These are phyloP conservation scores for Patellifolia procumbens DNA, from an alignment of 179 eudicot species.

Conservation along the genomic window DNA sequence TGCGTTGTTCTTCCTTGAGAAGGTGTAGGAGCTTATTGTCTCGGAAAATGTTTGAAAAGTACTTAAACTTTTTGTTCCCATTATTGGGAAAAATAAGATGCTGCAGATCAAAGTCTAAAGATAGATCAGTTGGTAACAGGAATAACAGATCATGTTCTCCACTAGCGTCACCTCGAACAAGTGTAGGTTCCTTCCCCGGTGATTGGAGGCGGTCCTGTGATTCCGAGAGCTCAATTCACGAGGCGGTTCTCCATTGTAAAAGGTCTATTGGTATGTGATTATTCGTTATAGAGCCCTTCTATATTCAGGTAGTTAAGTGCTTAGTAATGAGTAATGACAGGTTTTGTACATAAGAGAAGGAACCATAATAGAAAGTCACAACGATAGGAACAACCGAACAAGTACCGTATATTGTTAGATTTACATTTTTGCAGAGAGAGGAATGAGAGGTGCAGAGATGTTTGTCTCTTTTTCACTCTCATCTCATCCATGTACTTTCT, in stretches of 20 bases:
- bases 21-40: conserved; percentile 62
- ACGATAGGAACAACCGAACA: conserved; percentile 7
- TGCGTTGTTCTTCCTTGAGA: conserved; percentile 50
- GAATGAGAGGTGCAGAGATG: conserved; percentile 29
- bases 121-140: conserved; percentile 26
- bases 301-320: not conserved
- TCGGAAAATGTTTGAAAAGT: conserved; percentile 47
- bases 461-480: conserved; percentile 15
- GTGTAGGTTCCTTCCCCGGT: conserved; percentile 51
- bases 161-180: conserved; percentile 57
- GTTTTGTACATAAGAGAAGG: conserved; percentile 31
- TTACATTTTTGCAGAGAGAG: conserved; percentile 14
- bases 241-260: conserved; percentile 95
- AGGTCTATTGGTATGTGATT: conserved; percentile 57
- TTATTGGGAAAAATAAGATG: conserved; percentile 43
- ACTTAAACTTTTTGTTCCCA: conserved; percentile 47
- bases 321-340: not conserved
- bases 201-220: conserved; percentile 72
- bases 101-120: conserved; percentile 33
- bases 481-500: conserved; percentile 17
- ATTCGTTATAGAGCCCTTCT: not conserved
- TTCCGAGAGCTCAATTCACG: conserved; percentile 78
- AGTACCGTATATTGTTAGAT: conserved; percentile 1
- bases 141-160: conserved; percentile 35
- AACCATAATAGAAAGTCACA: conserved; percentile 10